These are phyloP conservation scores for Trichoderma aggressivum DNA, from an alignment of 2,329 filamentous ascomycete genomes.

Conservation along the genomic window DNA sequence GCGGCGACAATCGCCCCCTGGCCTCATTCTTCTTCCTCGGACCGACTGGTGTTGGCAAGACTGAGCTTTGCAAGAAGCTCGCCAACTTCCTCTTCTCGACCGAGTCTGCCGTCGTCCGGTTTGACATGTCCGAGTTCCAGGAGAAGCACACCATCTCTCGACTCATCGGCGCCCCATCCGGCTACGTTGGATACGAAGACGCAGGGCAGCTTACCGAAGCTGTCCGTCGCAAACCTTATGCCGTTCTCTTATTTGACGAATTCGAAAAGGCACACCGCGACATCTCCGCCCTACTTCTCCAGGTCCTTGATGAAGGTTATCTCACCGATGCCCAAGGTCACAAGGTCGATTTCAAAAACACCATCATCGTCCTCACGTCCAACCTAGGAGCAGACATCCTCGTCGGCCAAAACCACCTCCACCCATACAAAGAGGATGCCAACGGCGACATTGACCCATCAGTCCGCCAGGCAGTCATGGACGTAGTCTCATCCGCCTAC, in stretches of 20 bases:
- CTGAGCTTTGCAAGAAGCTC: slow-evolving; percentile 94
- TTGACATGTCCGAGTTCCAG: slow-evolving; percentile 98
- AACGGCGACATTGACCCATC: slow-evolving; percentile 69
- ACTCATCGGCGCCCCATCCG: slow-evolving; percentile 87
- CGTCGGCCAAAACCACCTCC: slow-evolving; percentile 66
- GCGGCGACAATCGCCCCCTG: slow-evolving; percentile 84
- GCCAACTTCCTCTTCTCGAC: slow-evolving; percentile 91
- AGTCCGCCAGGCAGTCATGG: slow-evolving; percentile 79
- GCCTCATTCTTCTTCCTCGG: slow-evolving; percentile 98
- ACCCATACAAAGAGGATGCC: slow-evolving; percentile 59
- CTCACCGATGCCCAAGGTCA: slow-evolving; percentile 93
- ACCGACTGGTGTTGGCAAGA: slow-evolving; percentile 95
- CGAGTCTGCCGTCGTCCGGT: slow-evolving; percentile 83
- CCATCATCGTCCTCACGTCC: slow-evolving; percentile 92
- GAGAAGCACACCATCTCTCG: slow-evolving; percentile 95
- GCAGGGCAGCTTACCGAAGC: slow-evolving; percentile 95
- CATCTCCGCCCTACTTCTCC: slow-evolving; percentile 85
- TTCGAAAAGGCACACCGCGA: slow-evolving; percentile 97
- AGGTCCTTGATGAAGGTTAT: slow-evolving; percentile 94
- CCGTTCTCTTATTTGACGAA: slow-evolving; percentile 91
- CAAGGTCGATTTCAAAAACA: slow-evolving; percentile 95
- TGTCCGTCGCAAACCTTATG: slow-evolving; percentile 90
- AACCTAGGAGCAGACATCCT: slow-evolving; percentile 93
- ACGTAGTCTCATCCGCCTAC: slow-evolving; percentile 71
- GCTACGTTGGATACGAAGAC: slow-evolving; percentile 95